Evolutionary conservation across 257 asterid genomes (phyloP).

Genomic region (Przewalskia tangutica): DNA sequence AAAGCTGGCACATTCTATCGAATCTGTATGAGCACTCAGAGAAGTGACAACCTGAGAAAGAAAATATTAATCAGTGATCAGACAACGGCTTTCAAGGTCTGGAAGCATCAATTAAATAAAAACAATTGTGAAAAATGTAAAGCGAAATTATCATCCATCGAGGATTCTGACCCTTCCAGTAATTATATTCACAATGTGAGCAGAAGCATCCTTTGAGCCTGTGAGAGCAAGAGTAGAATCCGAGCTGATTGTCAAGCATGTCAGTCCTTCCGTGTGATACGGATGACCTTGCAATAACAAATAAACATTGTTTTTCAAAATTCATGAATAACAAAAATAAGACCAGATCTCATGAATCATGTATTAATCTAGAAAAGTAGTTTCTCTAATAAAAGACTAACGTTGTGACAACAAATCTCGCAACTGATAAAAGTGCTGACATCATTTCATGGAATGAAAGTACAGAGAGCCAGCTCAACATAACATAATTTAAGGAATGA

Average conservation of each 20-base stretch:
- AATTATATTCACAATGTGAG: conserved; percentile 60
- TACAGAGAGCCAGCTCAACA: background rate
- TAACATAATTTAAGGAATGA: background rate
- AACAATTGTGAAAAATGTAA: background rate
- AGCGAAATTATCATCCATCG: background rate
- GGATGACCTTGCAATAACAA: conserved; percentile 45
- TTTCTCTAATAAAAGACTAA: background rate
- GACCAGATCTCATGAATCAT: background rate
- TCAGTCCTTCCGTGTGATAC: conserved; percentile 72
- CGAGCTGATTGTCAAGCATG: conserved; percentile 68
- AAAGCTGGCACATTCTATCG: conserved; percentile 78
- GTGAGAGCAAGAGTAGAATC: conserved; percentile 75
- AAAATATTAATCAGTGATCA: background rate
- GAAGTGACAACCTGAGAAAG: conserved; percentile 67
- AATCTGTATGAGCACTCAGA: conserved; percentile 59
- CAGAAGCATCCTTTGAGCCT: conserved; percentile 72
- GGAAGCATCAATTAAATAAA: background rate
- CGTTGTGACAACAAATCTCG: background rate
- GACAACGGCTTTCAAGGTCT: background rate
- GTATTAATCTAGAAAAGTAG: background rate
- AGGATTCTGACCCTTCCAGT: conserved; percentile 51
- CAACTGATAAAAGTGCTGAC: background rate
- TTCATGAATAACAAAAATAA: background rate
- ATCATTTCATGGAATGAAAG: background rate
- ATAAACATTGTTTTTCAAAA: background rate